phyloP scores from a whole-genome alignment of 2,329 filamentous ascomycete genomes.

The Fusarium mundagurra region DNA sequence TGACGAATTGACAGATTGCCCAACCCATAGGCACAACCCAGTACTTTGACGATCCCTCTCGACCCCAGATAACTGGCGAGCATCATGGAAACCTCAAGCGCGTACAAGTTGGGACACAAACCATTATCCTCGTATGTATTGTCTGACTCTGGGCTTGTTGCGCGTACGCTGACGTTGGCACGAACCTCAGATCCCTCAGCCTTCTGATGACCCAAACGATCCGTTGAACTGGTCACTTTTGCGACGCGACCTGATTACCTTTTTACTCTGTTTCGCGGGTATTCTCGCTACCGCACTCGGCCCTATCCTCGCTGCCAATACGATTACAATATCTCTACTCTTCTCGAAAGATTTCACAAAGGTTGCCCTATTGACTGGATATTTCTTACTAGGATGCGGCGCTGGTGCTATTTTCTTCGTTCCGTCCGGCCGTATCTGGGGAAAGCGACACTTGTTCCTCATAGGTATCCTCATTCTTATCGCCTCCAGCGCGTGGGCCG shows the following conservation, averaged over 20 bases:
- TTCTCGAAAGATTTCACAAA: slow-evolving; percentile 75
- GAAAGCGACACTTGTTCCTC: slow-evolving; percentile 89
- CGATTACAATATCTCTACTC: slow-evolving; percentile 76
- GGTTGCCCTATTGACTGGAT: slow-evolving; percentile 85
- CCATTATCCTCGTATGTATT: slow-evolving; percentile 80
- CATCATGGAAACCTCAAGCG: slow-evolving; percentile 70
- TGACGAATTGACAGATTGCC: slow-evolving; percentile 22
- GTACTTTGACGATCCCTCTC: slow-evolving; percentile 69
- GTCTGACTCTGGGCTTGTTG: neutral
- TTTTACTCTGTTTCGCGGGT: slow-evolving; percentile 79
- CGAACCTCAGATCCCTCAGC: slow-evolving; percentile 71
- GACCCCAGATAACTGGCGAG: slow-evolving; percentile 55
- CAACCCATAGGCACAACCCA: slow-evolving; percentile 63
- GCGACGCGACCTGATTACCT: slow-evolving; percentile 83
- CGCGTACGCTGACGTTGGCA: slow-evolving; percentile 19
- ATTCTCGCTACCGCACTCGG: slow-evolving; percentile 87
- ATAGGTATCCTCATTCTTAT: slow-evolving; percentile 80
- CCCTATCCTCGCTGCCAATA: slow-evolving; percentile 89
- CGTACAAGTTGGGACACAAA: slow-evolving; percentile 71
- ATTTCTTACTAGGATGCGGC: slow-evolving; percentile 85
- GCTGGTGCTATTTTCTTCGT: slow-evolving; percentile 86
- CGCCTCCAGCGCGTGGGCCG: slow-evolving; percentile 80
- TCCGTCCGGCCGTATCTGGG: slow-evolving; percentile 88
- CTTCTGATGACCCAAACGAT: slow-evolving; percentile 90
- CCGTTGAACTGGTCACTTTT: slow-evolving; percentile 87